phyloP scores from a whole-genome alignment of 257 asterid genomes.

The Catharanthus roseus region DNA sequence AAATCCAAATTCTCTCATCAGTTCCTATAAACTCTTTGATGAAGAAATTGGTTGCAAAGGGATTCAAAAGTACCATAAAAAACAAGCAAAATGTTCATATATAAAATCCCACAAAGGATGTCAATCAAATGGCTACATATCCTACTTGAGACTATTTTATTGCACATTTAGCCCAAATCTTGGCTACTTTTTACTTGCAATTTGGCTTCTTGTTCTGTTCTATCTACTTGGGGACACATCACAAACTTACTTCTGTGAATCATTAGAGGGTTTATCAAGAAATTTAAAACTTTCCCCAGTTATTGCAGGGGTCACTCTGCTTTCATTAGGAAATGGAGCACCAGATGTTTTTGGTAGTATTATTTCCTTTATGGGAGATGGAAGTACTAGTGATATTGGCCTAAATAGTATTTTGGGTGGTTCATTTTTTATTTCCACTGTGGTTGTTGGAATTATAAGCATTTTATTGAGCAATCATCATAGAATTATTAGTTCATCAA shows the following conservation, averaged over 20 bases:
- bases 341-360: slow-evolving; percentile 27
- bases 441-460: slow-evolving; percentile 21
- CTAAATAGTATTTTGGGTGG: slow-evolving; percentile 24
- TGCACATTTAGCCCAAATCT: slow-evolving; percentile 26
- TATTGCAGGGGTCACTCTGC: slow-evolving; percentile 31
- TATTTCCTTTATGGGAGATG: slow-evolving; percentile 24
- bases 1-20: neutral
- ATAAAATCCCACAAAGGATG: slow-evolving; percentile 27
- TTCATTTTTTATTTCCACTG: slow-evolving; percentile 15
- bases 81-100: slow-evolving; percentile 21
- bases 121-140: slow-evolving; percentile 26
- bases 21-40: neutral
- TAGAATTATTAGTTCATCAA: slow-evolving; percentile 3
- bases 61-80: slow-evolving; percentile 3
- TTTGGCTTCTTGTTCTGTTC: slow-evolving; percentile 32
- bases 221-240: slow-evolving; percentile 34
- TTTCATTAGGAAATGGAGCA: slow-evolving; percentile 37
- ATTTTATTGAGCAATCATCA: slow-evolving; percentile 6
- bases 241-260: slow-evolving; percentile 30
- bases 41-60: slow-evolving; percentile 20
- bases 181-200: slow-evolving; percentile 12
- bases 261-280: slow-evolving; percentile 24
- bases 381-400: slow-evolving; percentile 19
- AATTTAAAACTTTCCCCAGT: slow-evolving; percentile 23
- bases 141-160: slow-evolving; percentile 28